A percentile compares a stretch with the other conserved stretches of the same genome.
phyloP scores from a whole-genome alignment of 2,329 filamentous ascomycete species.

The Botrytis galanthina region DNA sequence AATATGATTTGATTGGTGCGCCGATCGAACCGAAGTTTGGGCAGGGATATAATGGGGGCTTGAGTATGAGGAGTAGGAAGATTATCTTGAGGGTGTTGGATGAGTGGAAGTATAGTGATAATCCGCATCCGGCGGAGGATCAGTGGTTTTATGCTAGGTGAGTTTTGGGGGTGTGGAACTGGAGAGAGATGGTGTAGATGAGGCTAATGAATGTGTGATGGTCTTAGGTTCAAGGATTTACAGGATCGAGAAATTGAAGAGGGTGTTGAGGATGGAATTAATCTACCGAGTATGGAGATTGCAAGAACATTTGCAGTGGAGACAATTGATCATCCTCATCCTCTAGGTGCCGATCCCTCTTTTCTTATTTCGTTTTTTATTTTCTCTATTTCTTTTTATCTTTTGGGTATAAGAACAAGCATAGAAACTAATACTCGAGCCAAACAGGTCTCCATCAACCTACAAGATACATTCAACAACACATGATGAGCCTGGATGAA shows the following conservation, averaged over 20 bases:
- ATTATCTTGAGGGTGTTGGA: slow-evolving; percentile 38
- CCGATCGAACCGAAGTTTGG: slow-evolving; percentile 37
- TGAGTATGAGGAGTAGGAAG: slow-evolving; percentile 41
- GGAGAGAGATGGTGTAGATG: background rate
- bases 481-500: slow-evolving; percentile 30
- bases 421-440: background rate
- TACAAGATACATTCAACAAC: slow-evolving; percentile 30
- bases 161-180: background rate
- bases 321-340: slow-evolving; percentile 37
- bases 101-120: slow-evolving; percentile 32
- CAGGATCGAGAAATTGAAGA: slow-evolving; percentile 28
- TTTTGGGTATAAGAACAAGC: too few species aligned
- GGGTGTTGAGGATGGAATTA: slow-evolving; percentile 31
- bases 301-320: slow-evolving; percentile 38
- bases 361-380: background rate
- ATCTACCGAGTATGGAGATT: slow-evolving; percentile 36
- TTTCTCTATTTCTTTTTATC: background rate
- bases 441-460: slow-evolving; percentile 32
- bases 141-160: slow-evolving; percentile 37
- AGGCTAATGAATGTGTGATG: background rate
- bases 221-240: slow-evolving; percentile 29
- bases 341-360: slow-evolving; percentile 28
- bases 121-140: slow-evolving; percentile 34
- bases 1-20: slow-evolving; percentile 42
- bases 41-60: slow-evolving; percentile 40